Evolutionary conservation across 495 filamentous ascomycete species (phyloP).

Genomic region (Aspergillus carlsbadensis): DNA sequence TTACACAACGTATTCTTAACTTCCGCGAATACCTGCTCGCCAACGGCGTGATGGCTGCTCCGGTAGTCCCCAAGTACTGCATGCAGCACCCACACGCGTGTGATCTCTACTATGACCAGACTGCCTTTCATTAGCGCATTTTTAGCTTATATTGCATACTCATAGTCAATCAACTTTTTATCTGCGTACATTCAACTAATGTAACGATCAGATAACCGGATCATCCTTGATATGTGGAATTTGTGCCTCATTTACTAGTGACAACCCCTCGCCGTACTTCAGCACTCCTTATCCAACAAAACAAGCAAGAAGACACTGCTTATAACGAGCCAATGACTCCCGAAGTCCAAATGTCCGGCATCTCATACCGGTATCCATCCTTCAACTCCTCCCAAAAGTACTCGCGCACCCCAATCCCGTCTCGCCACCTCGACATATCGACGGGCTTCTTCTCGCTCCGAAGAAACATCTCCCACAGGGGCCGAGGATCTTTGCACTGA

Average conservation of each 20-base stretch:
- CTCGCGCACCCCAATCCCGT: slow-evolving; percentile 10
- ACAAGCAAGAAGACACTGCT: too few relatives aligned
- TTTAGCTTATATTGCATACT: too few relatives aligned
- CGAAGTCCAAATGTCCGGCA: background rate
- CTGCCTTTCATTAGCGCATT: slow-evolving; percentile 25
- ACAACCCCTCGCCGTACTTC: too few relatives aligned
- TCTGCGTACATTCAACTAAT: background rate
- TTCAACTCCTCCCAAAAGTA: slow-evolving; percentile 12
- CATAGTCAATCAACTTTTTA: background rate
- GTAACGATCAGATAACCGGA: too few relatives aligned
- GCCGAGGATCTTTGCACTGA: slow-evolving; percentile 19
- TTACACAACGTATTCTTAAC: slow-evolving; percentile 57
- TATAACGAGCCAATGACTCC: background rate
- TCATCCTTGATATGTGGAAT: too few relatives aligned
- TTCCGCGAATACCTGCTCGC: slow-evolving; percentile 58
- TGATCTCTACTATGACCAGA: slow-evolving; percentile 53
- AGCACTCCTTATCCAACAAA: too few relatives aligned
- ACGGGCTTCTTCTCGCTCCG: background rate
- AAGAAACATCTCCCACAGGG: slow-evolving; percentile 18
- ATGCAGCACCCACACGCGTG: slow-evolving; percentile 56
- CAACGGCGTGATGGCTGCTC: slow-evolving; percentile 48
- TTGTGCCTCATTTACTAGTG: too few relatives aligned
- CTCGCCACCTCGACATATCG: slow-evolving; percentile 11
- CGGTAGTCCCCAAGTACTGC: slow-evolving; percentile 55
- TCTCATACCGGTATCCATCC: slow-evolving; percentile 1